Conservation (phyloP, 805 yeast species). For the Saturnispora galanensis region DNA sequence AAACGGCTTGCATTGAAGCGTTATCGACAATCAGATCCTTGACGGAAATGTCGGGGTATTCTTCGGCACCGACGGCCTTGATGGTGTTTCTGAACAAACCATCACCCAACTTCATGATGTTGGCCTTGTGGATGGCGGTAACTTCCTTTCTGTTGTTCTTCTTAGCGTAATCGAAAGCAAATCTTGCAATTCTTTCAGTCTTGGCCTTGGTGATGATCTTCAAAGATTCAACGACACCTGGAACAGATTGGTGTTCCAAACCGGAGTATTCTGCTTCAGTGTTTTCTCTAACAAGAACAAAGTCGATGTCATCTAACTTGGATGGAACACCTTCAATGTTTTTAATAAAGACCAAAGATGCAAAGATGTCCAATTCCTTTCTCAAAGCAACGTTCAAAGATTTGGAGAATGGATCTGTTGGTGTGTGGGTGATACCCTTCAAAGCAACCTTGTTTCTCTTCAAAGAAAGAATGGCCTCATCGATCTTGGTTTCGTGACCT, state of each 20-base stretch:
- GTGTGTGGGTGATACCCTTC: slow-evolving; percentile 92
- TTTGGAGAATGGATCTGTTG: slow-evolving; percentile 64
- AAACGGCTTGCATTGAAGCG: slow-evolving; percentile 99
- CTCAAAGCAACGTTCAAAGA: slow-evolving; percentile 94
- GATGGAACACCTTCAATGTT: slow-evolving; percentile 91
- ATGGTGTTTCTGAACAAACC: slow-evolving; percentile 95
- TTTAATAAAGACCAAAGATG: slow-evolving; percentile 89
- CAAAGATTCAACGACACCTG: slow-evolving; percentile 95
- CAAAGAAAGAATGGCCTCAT: slow-evolving; percentile 80
- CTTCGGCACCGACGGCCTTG: slow-evolving; percentile 74
- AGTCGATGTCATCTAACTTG: slow-evolving; percentile 79
- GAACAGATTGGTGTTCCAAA: slow-evolving; percentile 92
- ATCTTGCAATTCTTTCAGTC: slow-evolving; percentile 95
- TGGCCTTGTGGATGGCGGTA: slow-evolving; percentile 97
- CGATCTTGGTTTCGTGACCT: slow-evolving; percentile 41
- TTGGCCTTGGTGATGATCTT: slow-evolving; percentile 91
- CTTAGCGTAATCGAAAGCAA: slow-evolving; percentile 91
- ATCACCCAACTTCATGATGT: slow-evolving; percentile 97
- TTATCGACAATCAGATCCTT: slow-evolving; percentile 96
- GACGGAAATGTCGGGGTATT: slow-evolving; percentile 73
- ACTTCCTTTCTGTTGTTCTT: slow-evolving; percentile 87
- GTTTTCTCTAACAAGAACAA: slow-evolving; percentile 95
- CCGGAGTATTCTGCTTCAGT: slow-evolving; percentile 99
- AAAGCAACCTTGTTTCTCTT: slow-evolving; percentile 95
- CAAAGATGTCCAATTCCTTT: slow-evolving; percentile 92